A percentile compares a stretch with the other conserved stretches of the same genome.
Conservation (phyloP, 768 basidiomycete species). For the Mycena pura region DNA sequence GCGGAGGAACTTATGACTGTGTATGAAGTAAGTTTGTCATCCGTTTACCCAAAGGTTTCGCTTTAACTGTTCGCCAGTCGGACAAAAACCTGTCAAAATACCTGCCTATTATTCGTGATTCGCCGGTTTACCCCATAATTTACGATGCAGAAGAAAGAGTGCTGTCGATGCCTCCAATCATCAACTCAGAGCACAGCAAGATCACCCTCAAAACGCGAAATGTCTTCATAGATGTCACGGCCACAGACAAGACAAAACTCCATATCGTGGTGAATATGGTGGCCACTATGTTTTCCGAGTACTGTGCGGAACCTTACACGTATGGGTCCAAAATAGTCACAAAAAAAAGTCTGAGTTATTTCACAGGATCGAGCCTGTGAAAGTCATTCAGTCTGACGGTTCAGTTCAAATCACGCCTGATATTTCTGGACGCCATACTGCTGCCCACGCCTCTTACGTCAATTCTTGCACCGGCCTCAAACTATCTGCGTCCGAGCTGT, state of each 20-base stretch:
- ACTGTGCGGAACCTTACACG: conserved; percentile 92
- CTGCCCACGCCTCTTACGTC: conserved; percentile 87
- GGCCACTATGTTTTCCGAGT: conserved; percentile 97
- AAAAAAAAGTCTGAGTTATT: conserved; percentile 2
- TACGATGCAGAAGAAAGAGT: conserved; percentile 90
- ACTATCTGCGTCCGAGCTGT: conserved; percentile 69
- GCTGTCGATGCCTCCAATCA: conserved; percentile 97
- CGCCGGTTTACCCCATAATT: conserved; percentile 96
- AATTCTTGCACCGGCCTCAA: conserved; percentile 93
- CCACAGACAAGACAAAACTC: conserved; percentile 95
- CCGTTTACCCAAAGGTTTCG: neutral
- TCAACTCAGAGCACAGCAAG: conserved; percentile 97
- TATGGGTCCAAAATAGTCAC: conserved; percentile 51
- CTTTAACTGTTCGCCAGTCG: conserved; percentile 55
- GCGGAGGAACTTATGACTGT: conserved; percentile 92
- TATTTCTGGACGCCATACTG: conserved; percentile 72
- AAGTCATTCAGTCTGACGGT: conserved; percentile 81
- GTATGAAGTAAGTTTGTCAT: conserved; percentile 82
- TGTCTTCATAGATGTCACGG: conserved; percentile 96
- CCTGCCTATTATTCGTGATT: conserved; percentile 91
- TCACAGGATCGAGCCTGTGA: conserved; percentile 90
- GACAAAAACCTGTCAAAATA: conserved; percentile 92
- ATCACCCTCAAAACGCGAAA: conserved; percentile 93
- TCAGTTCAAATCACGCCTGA: conserved; percentile 80
- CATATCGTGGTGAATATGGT: conserved; percentile 96